Percentiles rank a stretch among this genome's conserved stretches.
Conservation (phyloP, 371 early-diverging fungal genomes). For the Phascolomyces articulosus region DNA sequence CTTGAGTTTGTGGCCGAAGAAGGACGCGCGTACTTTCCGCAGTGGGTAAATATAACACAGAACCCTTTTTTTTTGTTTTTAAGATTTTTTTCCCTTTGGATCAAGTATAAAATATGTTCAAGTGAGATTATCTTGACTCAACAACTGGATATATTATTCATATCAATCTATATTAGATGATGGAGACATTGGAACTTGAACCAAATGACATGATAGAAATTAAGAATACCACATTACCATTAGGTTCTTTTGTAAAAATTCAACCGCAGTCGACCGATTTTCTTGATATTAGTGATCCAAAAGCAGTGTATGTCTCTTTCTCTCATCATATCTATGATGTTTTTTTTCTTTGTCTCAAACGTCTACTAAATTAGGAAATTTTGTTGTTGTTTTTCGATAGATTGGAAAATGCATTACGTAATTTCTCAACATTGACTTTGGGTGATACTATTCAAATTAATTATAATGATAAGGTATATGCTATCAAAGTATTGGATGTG, state of each 20-base stretch:
- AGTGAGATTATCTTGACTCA: too few relatives aligned
- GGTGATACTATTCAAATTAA: constrained; percentile 94
- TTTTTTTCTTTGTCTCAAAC: too few relatives aligned
- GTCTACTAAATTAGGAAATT: too few relatives aligned
- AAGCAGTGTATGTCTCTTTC: constrained; percentile 74
- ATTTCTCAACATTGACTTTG: constrained; percentile 93
- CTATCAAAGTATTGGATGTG: constrained; percentile 92
- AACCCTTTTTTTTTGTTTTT: too few relatives aligned
- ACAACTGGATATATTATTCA: neutral
- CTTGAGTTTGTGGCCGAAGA: constrained; percentile 99
- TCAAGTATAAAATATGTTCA: too few relatives aligned
- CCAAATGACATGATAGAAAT: constrained; percentile 83
- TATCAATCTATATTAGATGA: constrained; percentile 73
- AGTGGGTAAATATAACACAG: constrained; percentile 80
- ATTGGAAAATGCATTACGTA: constrained; percentile 96
- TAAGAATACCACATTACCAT: constrained; percentile 79
- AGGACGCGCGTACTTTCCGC: constrained; percentile 94
- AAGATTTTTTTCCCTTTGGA: too few relatives aligned
- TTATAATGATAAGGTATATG: constrained; percentile 90
- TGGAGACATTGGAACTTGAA: constrained; percentile 82
- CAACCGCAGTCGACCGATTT: constrained; percentile 98
- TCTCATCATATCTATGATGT: too few relatives aligned
- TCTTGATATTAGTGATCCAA: constrained; percentile 97
- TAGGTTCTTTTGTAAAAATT: constrained; percentile 95
- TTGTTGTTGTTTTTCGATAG: constrained; percentile 36